Evolutionary conservation across 208 protist species (phyloP), one percentile per base, ranked within the genome.

Genomic region (Tritrichomonas musculus): DNA sequence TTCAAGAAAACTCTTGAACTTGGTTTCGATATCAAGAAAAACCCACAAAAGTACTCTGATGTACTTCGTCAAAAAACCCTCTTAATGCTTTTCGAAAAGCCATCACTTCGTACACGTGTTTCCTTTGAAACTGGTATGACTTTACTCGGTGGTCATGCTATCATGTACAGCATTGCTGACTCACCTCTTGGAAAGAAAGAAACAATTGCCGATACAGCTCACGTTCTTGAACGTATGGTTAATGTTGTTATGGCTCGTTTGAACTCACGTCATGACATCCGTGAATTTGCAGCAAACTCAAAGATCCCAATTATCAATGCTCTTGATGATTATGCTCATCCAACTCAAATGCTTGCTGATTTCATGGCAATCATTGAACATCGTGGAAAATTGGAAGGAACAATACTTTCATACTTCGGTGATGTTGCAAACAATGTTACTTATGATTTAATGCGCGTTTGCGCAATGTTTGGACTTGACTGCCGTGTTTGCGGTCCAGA

Each of bases 81-180:
- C 8, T 92, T 97, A 0, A 96, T 97, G 95, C 84, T 98, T 20
- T 97, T 98, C 93, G 95, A 96, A 92, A 97, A 97, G 94, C 97
- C 97, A 47, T 97, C 96, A n/a, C 94, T 97, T 4, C 92, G 97
- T 39, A 97, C 96, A 93, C 94, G 96, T 64, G 94, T 97, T 53
- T 97, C 95, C 17, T 96, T 97, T 64, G 97, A 97, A 92, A 96
- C 96, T 60, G 97, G 95, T 36, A 97, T 97, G 96, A 95, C 95
- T 33, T 94, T 97, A 57, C 49, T 97, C 27, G 97, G 97, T 36
- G 97, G 97, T 5, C 97, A 97, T 93, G 95, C 94, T n/a, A 97
- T 97, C 94, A 96, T 96, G 80, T 97, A 97, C 93, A 66, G 69
- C 25, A 84, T 97, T 69, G 94, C 77, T 22, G 95, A 97, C 55